phyloP scores from a whole-genome alignment of 495 filamentous ascomycete species.

The Penicillium cinerascens region DNA sequence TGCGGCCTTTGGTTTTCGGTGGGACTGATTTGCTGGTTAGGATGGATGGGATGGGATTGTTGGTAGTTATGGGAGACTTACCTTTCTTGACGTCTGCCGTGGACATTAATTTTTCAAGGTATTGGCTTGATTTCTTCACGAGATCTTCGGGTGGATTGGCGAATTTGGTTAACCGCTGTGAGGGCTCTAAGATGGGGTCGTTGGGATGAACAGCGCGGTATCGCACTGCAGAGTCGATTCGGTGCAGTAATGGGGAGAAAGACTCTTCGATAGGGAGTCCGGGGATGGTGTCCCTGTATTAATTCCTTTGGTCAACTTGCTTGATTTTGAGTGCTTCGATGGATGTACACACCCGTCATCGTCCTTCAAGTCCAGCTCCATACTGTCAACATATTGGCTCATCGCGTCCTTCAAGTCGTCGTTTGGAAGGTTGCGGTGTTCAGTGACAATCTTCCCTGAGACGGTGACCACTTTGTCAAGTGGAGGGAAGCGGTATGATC shows the following conservation, averaged over 20 bases:
- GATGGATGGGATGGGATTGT: neutral
- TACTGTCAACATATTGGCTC: conserved; percentile 86
- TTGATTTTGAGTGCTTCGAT: neutral
- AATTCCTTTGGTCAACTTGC: neutral
- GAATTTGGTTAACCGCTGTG: conserved; percentile 68
- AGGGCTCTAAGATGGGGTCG: conserved; percentile 61
- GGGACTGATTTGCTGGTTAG: conserved; percentile 56
- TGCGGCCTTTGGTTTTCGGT: conserved; percentile 73
- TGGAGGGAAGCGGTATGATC: conserved; percentile 85
- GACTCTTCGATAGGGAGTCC: conserved; percentile 70
- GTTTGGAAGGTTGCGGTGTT: conserved; percentile 86
- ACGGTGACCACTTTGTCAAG: conserved; percentile 84
- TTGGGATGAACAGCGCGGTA: conserved; percentile 74
- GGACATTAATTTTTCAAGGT: conserved; percentile 60
- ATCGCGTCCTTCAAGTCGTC: conserved; percentile 71
- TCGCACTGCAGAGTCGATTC: conserved; percentile 79
- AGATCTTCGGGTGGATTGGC: conserved; percentile 70
- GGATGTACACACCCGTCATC: conserved; percentile 64
- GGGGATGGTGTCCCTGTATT: neutral
- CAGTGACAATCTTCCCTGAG: conserved; percentile 75
- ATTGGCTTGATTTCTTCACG: conserved; percentile 48
- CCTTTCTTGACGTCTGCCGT: conserved; percentile 85
- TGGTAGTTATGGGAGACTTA: conserved; percentile 19
- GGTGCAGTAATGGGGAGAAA: conserved; percentile 89
- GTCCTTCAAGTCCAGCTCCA: conserved; percentile 73